These are phyloP conservation scores for Tetracladium maxilliforme DNA, from an alignment of 2,329 filamentous ascomycete genomes.

Conservation along the genomic window DNA sequence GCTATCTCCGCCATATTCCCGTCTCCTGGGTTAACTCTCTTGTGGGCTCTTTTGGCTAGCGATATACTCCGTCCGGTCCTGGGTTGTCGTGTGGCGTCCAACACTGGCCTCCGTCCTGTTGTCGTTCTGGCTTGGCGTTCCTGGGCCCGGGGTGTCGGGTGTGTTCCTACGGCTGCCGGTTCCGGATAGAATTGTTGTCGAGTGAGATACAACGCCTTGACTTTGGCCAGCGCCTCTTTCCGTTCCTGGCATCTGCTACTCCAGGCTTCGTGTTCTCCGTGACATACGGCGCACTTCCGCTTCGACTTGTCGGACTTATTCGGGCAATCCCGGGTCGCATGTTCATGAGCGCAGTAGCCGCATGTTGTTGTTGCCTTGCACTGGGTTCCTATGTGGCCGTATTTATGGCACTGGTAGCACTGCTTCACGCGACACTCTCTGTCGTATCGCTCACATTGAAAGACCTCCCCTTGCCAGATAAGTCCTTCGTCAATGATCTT, in stretches of 20 bases:
- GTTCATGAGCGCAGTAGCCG: conserved; percentile 4
- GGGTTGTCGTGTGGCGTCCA: no score
- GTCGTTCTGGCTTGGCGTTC: no score
- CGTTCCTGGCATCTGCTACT: conserved; percentile 4
- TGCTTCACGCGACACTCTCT: conserved; percentile 6
- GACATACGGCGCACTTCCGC: conserved; percentile 4
- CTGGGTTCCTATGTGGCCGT: conserved; percentile 7
- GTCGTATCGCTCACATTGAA: conserved; percentile 5
- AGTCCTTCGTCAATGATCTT: conserved; percentile 5
- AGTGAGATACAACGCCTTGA: conserved; percentile 3
- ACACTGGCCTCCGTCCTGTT: no score
- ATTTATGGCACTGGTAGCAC: conserved; percentile 7
- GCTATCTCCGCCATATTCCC: no score
- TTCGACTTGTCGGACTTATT: conserved; percentile 3
- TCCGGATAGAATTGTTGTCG: conserved; percentile 5
- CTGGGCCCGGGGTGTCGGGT: no score
- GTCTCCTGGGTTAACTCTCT: no score
- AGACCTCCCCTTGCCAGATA: conserved; percentile 4
- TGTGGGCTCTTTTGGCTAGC: no score
- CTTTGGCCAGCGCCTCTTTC: conserved; percentile 3
- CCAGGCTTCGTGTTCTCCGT: conserved; percentile 4
- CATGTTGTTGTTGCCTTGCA: conserved; percentile 5
- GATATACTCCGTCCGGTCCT: no score
- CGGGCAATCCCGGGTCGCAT: conserved; percentile 5
- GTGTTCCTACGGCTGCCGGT: no score